A percentile compares a stretch with the other conserved stretches of the same genome.
Conservation (phyloP, 2,329 filamentous ascomycete genomes). For the Fusarium paranaense region DNA sequence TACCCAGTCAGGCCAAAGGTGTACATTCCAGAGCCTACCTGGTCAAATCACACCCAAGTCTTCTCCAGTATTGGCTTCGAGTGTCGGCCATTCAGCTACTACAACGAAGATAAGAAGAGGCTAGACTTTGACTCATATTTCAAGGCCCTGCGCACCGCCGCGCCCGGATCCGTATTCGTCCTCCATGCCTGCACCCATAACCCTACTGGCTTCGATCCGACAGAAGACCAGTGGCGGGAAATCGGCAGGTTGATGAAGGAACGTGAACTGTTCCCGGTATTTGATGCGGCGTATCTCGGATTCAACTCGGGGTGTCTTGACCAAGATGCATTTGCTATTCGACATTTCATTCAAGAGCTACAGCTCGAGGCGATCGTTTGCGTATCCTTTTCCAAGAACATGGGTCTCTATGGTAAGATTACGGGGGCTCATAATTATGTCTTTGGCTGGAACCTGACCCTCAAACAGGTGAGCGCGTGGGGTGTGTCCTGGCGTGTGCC, state of each 20-base stretch:
- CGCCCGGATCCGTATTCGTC: neutral
- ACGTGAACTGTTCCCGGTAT: neutral
- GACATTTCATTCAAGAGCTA: neutral
- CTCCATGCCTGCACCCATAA: neutral
- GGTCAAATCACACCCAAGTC: neutral
- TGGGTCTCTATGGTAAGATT: neutral
- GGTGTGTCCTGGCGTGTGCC: too few relatives aligned
- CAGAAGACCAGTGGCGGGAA: neutral
- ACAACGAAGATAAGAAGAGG: too few relatives aligned
- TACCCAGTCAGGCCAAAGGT: neutral
- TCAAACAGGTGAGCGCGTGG: too few relatives aligned
- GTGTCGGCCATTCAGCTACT: neutral
- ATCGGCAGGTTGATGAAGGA: neutral
- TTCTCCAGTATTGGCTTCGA: neutral
- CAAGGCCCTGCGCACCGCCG: neutral
- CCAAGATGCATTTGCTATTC: neutral
- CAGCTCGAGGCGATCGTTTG: neutral
- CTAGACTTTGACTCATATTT: neutral
- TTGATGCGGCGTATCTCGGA: neutral
- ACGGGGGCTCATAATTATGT: too few relatives aligned
- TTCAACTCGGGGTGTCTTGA: neutral
- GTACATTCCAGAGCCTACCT: neutral
- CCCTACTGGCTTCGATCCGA: neutral
- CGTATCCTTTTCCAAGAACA: neutral
- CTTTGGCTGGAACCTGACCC: too few relatives aligned